Evolutionary conservation across 2,329 filamentous ascomycete species (phyloP), one percentile per base, ranked within the genome.

Genomic region (Dissoconium aciculare): DNA sequence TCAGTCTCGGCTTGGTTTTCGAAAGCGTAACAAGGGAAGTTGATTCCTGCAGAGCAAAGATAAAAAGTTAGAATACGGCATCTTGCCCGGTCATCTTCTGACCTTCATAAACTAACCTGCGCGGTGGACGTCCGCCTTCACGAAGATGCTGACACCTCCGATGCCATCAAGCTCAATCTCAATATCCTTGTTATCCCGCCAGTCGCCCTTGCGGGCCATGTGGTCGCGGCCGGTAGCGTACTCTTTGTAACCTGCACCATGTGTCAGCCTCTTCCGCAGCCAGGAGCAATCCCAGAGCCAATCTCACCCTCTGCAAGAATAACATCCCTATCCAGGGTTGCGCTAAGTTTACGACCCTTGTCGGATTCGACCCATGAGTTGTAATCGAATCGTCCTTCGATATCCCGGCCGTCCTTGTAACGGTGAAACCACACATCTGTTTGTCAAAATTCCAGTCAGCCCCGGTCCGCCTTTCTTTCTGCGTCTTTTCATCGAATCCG

Each of bases 1-100:
- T 98, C 89, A 4, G 89, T 98, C 59, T 98, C 89, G 41, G 89
- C 89, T 62, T 98, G 89, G 58, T 98, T 95, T 56, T 98, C 89
- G 54, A 98, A 98, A 3, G 89, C 71, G 51, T 98, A 98, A 53
- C 74, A 76, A 5, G 89, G 89, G 58, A 98, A 98, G 58, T 98
- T 98, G 63, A 98, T 89, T 39, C 87, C 85, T 87, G 42, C 27
- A 14, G 52, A 17, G 32, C 27, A 12, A n/a, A n/a, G n/a, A n/a
- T n/a, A n/a, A n/a, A n/a, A n/a, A n/a, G n/a, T n/a, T n/a, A n/a
- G n/a, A 6, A 14, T 3, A 9, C 2, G 21, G 21, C 10, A 10
- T n/a, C n/a, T n/a, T n/a, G n/a, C n/a, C n/a, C n/a, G n/a, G n/a
- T n/a, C n/a, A n/a, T n/a, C n/a, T n/a, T n/a, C n/a, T n/a, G n/a